Evolutionary conservation across 2,329 filamentous ascomycete genomes (phyloP).

Genomic region (Claviceps monticola): DNA sequence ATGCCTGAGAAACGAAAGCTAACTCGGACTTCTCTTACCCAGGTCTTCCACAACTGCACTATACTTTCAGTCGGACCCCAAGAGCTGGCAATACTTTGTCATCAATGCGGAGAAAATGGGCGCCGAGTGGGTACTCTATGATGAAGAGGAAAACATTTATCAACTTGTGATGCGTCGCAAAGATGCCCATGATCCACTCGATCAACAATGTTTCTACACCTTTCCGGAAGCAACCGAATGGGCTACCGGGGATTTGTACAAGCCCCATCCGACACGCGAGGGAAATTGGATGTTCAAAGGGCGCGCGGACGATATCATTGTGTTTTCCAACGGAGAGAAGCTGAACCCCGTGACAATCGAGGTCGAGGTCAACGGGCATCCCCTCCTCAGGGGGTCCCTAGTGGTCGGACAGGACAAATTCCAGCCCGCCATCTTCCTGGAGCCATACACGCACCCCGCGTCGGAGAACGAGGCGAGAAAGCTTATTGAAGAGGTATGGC

Average conservation of each 20-base stretch:
- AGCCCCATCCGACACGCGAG: constrained; percentile 18
- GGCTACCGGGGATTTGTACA: constrained; percentile 23
- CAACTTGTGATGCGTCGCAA: constrained; percentile 25
- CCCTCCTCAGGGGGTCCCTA: constrained; percentile 16
- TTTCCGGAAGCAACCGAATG: constrained; percentile 22
- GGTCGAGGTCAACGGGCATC: constrained; percentile 15
- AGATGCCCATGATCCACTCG: constrained; percentile 19
- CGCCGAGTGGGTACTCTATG: constrained; percentile 22
- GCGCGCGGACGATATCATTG: constrained; percentile 26
- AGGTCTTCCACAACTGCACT: constrained; percentile 22
- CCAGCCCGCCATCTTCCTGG: constrained; percentile 33
- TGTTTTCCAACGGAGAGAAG: constrained; percentile 28
- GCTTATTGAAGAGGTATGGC: constrained; percentile 31
- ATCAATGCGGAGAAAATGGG: constrained; percentile 27
- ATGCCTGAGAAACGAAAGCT: not conserved
- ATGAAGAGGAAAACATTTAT: constrained; percentile 5
- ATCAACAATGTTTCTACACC: constrained; percentile 22
- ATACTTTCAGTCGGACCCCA: constrained; percentile 18
- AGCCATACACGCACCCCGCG: constrained; percentile 21
- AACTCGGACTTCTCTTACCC: not conserved
- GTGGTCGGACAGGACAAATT: constrained; percentile 31
- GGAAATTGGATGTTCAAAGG: constrained; percentile 22
- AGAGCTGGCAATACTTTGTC: constrained; percentile 30
- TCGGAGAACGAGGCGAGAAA: constrained; percentile 9
- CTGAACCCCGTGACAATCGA: constrained; percentile 27